Evolutionary conservation across 75 land plant species (phyloP), one percentile per base, ranked within the genome.

Genomic region (Cryptomeria japonica): DNA sequence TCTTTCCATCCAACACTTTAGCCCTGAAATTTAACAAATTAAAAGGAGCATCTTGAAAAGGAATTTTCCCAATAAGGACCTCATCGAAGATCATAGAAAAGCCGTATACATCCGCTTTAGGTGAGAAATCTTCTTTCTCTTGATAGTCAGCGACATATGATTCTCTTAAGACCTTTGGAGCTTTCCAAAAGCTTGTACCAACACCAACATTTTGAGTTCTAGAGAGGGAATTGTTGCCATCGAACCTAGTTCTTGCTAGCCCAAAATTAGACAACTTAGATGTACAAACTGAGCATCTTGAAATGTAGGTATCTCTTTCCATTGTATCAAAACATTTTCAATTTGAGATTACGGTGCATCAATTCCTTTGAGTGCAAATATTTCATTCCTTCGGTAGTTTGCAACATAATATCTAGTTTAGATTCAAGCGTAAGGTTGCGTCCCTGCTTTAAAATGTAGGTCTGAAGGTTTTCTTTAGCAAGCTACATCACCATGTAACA

Each of bases 61-160:
- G 96, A 70, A 90, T 88, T 85, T 93, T 93, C 18, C 96, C 95
- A 0, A 95, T 94, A 39, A 96, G 82, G 70, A 96, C 82, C 87
- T 96, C 92, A 87, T 88, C 93, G 86, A 93, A 96, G n/a, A 93
- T 72, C 94, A 96, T 96, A 18, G 87, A 92, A 88, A 95, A 96
- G 87, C 97, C 95, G 80, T 94, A 96, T 28, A 94, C 96, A 89
- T 96, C 96, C 44, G 92, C 88, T 58, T 93, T 91, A 80, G 89
- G 90, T 9, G 93, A 86, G 90, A 87, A 91, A 86, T 91, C 92
- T 13, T 31, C 84, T 41, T 22, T 25, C 28, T 78, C 5, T 0
- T 72, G 5, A 44, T 32, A 19, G 75, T 87, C 28, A 84, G 88
- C n/a, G 83, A 37, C 36, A 55, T 87, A 34, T 94, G 91, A 77